These are phyloP conservation scores for Globisporangium carolinianum DNA, from an alignment of 352 stramenopile species.

Conservation along the genomic window DNA sequence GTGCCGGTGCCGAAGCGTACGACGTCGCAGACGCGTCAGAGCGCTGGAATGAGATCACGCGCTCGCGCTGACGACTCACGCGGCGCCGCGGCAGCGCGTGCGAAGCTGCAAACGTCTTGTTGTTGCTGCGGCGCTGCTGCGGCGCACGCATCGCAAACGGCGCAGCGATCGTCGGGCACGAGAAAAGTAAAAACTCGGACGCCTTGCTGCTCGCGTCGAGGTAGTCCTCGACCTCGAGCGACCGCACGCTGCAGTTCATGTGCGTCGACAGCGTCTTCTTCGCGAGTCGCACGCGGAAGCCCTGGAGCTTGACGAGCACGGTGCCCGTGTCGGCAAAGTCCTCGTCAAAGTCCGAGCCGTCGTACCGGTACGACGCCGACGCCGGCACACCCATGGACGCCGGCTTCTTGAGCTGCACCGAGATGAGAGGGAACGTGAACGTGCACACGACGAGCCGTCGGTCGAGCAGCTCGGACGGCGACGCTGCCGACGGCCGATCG, in stretches of 20 bases:
- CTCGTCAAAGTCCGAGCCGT: conserved; percentile 52
- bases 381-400: conserved; percentile 28
- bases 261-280: conserved; percentile 81
- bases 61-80: conserved; percentile 38
- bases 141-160: conserved; percentile 58
- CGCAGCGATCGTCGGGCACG: conserved; percentile 55
- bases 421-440: conserved; percentile 76
- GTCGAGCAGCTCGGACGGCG: conserved; percentile 51
- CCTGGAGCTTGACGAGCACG: conserved; percentile 72
- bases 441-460: conserved; percentile 69
- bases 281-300: conserved; percentile 67
- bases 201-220: conserved; percentile 50
- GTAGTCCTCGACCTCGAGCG: conserved; percentile 75
- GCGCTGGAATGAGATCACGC: conserved; percentile 58
- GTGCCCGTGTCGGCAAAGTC: conserved; percentile 55
- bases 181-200: conserved; percentile 75
- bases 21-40: no score
- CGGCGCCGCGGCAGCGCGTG: conserved; percentile 24
- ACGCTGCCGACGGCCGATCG: conserved; percentile 12
- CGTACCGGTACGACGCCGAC: conserved; percentile 53
- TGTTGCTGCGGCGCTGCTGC: conserved; percentile 22
- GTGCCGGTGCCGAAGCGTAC: conserved; percentile 8
- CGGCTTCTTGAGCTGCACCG: conserved; percentile 76
- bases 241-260: conserved; percentile 56
- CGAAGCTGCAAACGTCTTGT: conserved; percentile 17